phyloP scores from a whole-genome alignment of 768 basidiomycete species.

The Cyclocybe aegerita region DNA sequence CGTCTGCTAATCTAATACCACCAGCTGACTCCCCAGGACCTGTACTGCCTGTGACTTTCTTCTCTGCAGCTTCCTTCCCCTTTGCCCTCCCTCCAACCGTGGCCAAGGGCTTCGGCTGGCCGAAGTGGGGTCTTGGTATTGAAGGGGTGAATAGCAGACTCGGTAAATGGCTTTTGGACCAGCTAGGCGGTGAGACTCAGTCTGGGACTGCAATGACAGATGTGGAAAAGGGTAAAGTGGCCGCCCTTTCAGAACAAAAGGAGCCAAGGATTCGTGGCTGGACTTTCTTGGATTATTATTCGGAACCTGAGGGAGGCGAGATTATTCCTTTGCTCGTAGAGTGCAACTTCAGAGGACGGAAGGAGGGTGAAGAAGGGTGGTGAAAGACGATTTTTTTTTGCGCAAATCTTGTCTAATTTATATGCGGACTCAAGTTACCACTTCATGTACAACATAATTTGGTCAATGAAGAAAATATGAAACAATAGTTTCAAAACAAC shows the following conservation, averaged over 20 bases:
- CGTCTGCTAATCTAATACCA: slow-evolving; percentile 48
- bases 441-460: no score
- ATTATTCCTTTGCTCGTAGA: slow-evolving; percentile 72
- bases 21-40: slow-evolving; percentile 29
- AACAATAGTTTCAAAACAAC: neutral
- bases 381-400: slow-evolving; percentile 1
- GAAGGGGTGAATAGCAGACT: slow-evolving; percentile 84
- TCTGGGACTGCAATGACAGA: neutral
- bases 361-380: slow-evolving; percentile 43
- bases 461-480: neutral
- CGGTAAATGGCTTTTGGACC: slow-evolving; percentile 66
- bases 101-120: slow-evolving; percentile 86
- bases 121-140: slow-evolving; percentile 71
- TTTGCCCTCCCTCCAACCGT: slow-evolving; percentile 75
- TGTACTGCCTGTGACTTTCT: slow-evolving; percentile 71
- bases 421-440: no score
- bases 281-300: slow-evolving; percentile 74
- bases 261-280: slow-evolving; percentile 66
- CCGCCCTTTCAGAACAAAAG: neutral
- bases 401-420: neutral
- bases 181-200: slow-evolving; percentile 31
- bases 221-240: slow-evolving; percentile 3
- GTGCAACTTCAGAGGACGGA: slow-evolving; percentile 67
- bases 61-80: slow-evolving; percentile 81
- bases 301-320: slow-evolving; percentile 49